These are phyloP conservation scores for Limtongia smithiae DNA, from an alignment of 805 yeast species.

Conservation along the genomic window DNA sequence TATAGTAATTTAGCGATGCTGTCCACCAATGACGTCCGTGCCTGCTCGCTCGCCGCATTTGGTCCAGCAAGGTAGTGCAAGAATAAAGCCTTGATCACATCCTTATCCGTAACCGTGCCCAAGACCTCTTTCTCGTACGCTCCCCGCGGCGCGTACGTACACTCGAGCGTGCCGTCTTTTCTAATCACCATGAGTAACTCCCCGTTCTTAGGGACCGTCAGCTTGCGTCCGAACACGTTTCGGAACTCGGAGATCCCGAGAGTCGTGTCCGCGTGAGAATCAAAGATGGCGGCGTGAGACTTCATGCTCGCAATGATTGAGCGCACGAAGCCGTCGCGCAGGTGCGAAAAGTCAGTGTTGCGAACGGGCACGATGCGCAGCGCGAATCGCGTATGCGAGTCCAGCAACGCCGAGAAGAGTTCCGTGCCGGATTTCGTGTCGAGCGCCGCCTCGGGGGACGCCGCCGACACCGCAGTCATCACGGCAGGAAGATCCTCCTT, in stretches of 20 bases:
- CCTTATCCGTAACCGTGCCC: conserved; percentile 62
- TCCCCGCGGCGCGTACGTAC: conserved; percentile 14
- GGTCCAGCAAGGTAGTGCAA: conserved; percentile 71
- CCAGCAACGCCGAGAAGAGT: conserved; percentile 55
- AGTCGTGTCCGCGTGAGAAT: conserved; percentile 42
- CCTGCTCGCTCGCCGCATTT: conserved; percentile 55
- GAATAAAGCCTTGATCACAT: conserved; percentile 63
- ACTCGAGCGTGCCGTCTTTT: conserved; percentile 44
- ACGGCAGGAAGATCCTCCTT: conserved; percentile 45
- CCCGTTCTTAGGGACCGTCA: conserved; percentile 73
- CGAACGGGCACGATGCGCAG: conserved; percentile 82
- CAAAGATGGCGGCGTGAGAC: background rate
- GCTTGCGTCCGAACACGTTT: conserved; percentile 55
- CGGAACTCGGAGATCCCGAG: conserved; percentile 67
- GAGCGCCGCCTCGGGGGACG: conserved; percentile 19
- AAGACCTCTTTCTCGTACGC: conserved; percentile 35
- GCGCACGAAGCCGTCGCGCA: conserved; percentile 84
- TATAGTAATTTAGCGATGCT: conserved; percentile 1
- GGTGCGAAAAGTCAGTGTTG: conserved; percentile 85
- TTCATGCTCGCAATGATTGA: conserved; percentile 58
- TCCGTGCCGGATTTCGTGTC: conserved; percentile 53
- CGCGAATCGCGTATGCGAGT: conserved; percentile 56
- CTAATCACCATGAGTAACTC: conserved; percentile 57
- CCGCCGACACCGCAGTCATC: background rate
- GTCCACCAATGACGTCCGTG: conserved; percentile 15